phyloP scores from a whole-genome alignment of 352 stramenopile genomes.

The Phytophthora hybrid region DNA sequence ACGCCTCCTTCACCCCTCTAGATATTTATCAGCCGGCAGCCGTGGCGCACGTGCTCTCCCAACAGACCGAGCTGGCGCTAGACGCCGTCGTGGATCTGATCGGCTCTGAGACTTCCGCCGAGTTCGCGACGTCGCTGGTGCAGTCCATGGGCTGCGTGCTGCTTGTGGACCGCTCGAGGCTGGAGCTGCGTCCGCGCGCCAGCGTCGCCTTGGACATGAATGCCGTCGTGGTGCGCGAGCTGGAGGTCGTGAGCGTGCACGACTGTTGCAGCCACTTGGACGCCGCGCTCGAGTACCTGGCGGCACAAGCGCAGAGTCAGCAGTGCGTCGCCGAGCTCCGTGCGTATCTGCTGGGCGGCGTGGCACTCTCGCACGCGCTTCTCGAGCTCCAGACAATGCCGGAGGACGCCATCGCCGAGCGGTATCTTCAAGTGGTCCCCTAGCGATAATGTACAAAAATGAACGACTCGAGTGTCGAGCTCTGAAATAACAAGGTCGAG shows the following conservation, averaged over 20 bases:
- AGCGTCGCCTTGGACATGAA: constrained; percentile 74
- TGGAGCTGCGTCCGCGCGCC: constrained; percentile 40
- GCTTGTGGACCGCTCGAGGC: constrained; percentile 42
- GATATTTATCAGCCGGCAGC: constrained; percentile 46
- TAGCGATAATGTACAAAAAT: not conserved
- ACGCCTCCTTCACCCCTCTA: constrained; percentile 44
- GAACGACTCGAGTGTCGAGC: not conserved
- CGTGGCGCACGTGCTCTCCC: constrained; percentile 28
- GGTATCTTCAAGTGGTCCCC: constrained; percentile 41
- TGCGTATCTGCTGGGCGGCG: constrained; percentile 26
- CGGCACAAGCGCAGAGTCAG: constrained; percentile 22
- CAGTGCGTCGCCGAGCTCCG: constrained; percentile 34
- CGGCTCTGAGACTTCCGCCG: constrained; percentile 46
- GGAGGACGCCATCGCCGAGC: constrained; percentile 23
- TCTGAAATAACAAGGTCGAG: no score
- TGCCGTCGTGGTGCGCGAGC: constrained; percentile 70
- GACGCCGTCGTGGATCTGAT: constrained; percentile 68
- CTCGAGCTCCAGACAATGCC: constrained; percentile 35
- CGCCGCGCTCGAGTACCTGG: constrained; percentile 58
- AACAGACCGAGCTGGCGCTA: constrained; percentile 40
- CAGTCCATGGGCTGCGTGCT: constrained; percentile 60
- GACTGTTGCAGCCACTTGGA: constrained; percentile 45
- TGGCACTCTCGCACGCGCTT: constrained; percentile 34
- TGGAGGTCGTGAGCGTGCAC: constrained; percentile 51
- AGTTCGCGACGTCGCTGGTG: constrained; percentile 52